phyloP scores from a whole-genome alignment of 805 yeast species.

The Teunomyces aglyptinius region DNA sequence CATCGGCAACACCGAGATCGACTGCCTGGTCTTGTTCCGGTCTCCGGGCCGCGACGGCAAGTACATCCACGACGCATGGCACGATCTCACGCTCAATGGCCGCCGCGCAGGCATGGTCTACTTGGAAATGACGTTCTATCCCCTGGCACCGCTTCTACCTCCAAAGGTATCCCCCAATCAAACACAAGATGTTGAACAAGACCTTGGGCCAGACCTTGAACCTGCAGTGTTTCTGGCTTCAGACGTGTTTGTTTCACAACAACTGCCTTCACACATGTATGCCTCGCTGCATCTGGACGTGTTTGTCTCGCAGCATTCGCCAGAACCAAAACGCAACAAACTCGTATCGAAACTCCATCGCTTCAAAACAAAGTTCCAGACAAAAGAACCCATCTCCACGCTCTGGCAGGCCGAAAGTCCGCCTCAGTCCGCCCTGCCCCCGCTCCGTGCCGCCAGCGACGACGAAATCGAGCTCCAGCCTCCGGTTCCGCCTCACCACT shows the following conservation, averaged over 20 bases:
- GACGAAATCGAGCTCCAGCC: conserved; percentile 14
- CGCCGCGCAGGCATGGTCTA: conserved; percentile 85
- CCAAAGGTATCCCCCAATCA: too few species aligned
- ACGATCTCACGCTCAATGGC: conserved; percentile 60
- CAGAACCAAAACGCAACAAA: conserved; percentile 16
- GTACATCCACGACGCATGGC: conserved; percentile 88
- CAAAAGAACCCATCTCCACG: conserved; percentile 33
- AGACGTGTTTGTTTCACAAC: too few species aligned
- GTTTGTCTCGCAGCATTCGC: conserved; percentile 7
- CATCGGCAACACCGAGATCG: conserved; percentile 79
- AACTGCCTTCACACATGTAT: too few species aligned
- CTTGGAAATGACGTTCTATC: conserved; percentile 89
- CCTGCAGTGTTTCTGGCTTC: too few species aligned
- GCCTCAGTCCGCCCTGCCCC: too few species aligned
- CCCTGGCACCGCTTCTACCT: conserved; percentile 47
- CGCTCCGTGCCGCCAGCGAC: conserved; percentile 11
- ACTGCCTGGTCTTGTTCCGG: conserved; percentile 63
- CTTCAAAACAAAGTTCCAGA: conserved; percentile 30
- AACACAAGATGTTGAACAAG: too few species aligned
- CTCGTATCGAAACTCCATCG: conserved; percentile 28
- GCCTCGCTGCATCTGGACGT: too few species aligned
- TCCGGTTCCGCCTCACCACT: conserved; percentile 24
- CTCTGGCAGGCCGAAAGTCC: conserved; percentile 17
- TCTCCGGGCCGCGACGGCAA: conserved; percentile 39
- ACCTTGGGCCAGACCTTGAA: too few species aligned